phyloP scores from a whole-genome alignment of 257 asterid species.

The Fraxinus excelsior region DNA sequence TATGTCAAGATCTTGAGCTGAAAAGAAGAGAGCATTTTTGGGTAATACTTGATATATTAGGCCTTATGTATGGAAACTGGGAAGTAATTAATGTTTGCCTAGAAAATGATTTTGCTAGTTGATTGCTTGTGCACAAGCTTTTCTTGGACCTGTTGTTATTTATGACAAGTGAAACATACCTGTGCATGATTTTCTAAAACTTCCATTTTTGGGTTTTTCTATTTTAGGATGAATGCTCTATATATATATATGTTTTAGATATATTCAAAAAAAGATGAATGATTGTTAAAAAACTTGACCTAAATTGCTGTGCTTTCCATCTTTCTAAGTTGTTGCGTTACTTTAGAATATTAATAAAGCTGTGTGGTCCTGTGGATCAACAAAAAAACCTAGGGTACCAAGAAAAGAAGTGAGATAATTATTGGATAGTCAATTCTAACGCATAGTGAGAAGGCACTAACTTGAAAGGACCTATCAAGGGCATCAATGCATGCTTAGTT shows the following conservation, averaged over 20 bases:
- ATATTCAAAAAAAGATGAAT: neutral
- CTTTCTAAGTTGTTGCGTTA: neutral
- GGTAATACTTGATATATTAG: slow-evolving; percentile 8
- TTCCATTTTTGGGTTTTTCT: neutral
- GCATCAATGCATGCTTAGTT: neutral
- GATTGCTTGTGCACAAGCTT: neutral
- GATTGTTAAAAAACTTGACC: neutral
- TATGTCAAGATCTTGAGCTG: neutral
- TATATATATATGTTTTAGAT: neutral
- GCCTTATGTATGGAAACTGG: neutral
- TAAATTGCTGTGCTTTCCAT: neutral
- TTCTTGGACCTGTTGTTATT: neutral
- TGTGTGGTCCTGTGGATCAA: neutral
- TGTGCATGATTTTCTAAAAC: neutral
- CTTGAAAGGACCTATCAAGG: neutral
- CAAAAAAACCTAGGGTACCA: neutral
- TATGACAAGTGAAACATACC: slow-evolving; percentile 13
- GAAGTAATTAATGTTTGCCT: neutral
- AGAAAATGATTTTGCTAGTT: neutral
- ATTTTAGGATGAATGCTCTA: neutral
- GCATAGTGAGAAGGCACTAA: neutral
- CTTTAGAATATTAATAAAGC: neutral
- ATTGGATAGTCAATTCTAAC: neutral
- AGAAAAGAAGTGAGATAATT: neutral
- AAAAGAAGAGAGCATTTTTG: slow-evolving; percentile 5